Base-by-base conservation (phyloP, 345 rosid genomes). In the Salix dunnii region DNA sequence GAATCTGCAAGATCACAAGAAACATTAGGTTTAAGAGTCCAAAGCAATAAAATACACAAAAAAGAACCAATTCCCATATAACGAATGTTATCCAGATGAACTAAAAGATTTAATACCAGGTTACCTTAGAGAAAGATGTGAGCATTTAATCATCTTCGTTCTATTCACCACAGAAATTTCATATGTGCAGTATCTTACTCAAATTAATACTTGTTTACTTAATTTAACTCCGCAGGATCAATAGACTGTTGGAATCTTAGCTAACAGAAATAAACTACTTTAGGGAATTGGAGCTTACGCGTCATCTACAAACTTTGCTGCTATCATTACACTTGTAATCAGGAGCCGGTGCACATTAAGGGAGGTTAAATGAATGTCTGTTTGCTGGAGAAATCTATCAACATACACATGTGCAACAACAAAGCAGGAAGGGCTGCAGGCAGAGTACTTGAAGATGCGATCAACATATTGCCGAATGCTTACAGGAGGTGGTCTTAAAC, bases 391-490 rank as follows among this genome's bases (percentile, higher is more conserved):
- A 77, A 90, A 91, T 74, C 89, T 87, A 72, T 91, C 88, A 78
- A 93, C 78, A 71, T 96, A 93, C 74, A 96, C 86, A 65, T 84
- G 89, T 1, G 97, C 97, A 69, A 90, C 71, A 27, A 95, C 85
- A 67, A 93, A 95, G 89, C 99, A 95, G n/a, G 97, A 90, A 0
- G 98, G 94, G 68, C 98, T 95, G 88, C 99, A 96, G 70, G 81
- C 77, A 21, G 91, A 89, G 81, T 96, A 93, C 82, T 89, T 90
- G 86, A 91, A 93, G 69, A 96, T 91, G 62, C 98, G 94, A 67
- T 90, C 89, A 66, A 93, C 74, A 81, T 95, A 95, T 28, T 88
- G 88, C 40, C 77, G 77, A 82, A 95, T 87, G 77, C 84, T 87
- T 68, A 95, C 88, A 23, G 88, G 49, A 7, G 99, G 97, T 0